phyloP scores from a whole-genome alignment of 2,329 filamentous ascomycete genomes.

The Chrysoporthe cubensis region DNA sequence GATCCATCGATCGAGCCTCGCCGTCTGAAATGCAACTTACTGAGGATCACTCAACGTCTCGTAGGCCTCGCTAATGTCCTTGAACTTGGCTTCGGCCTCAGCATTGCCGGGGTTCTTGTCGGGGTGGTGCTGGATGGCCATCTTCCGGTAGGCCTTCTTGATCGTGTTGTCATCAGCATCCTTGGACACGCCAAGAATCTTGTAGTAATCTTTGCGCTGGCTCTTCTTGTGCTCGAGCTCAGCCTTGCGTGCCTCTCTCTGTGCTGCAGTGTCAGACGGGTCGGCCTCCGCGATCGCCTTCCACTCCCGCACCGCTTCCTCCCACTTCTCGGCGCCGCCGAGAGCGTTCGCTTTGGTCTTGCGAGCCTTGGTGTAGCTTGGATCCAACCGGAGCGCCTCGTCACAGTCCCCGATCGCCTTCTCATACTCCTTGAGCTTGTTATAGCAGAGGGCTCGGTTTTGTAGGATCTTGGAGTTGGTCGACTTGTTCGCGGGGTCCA shows the following conservation, averaged over 20 bases:
- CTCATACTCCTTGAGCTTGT: constrained; percentile 82
- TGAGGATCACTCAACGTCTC: constrained; percentile 93
- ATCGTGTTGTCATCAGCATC: constrained; percentile 82
- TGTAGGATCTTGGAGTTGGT: constrained; percentile 95
- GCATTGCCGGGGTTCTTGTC: constrained; percentile 95
- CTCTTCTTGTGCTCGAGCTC: constrained; percentile 96
- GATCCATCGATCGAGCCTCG: not conserved
- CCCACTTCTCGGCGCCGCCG: constrained; percentile 86
- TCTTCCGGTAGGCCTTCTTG: constrained; percentile 95
- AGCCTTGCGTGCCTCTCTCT: constrained; percentile 84
- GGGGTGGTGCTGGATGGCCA: constrained; percentile 92
- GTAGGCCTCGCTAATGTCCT: constrained; percentile 97
- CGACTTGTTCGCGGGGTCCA: constrained; percentile 86
- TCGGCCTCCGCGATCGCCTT: constrained; percentile 84
- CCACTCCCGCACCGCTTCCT: constrained; percentile 86
- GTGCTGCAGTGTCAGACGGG: constrained; percentile 77
- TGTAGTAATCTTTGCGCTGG: constrained; percentile 97
- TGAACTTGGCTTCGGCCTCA: constrained; percentile 87
- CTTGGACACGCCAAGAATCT: constrained; percentile 89
- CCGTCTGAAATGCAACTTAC: constrained; percentile 58
- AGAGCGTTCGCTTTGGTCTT: constrained; percentile 93
- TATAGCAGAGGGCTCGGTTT: constrained; percentile 86
- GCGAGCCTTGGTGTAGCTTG: constrained; percentile 84
- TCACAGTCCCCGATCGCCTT: constrained; percentile 86
- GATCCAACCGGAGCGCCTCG: constrained; percentile 79